Base-by-base conservation (phyloP, 2,329 filamentous ascomycete species). In the Alternaria arborescens region DNA sequence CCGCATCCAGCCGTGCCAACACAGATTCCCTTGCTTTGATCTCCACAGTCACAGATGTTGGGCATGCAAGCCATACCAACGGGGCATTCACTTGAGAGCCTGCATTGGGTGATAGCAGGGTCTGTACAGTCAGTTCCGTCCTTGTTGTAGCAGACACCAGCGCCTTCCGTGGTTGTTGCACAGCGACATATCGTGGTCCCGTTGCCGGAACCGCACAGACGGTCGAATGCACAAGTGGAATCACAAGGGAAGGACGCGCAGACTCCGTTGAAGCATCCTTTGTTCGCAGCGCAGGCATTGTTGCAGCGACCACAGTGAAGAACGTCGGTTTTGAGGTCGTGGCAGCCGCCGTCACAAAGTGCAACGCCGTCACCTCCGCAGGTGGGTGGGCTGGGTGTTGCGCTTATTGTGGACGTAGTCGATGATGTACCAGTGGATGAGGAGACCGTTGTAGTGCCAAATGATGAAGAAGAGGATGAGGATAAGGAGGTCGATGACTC, bases 191-290 rank as follows among this genome's bases (percentile, higher is more conserved):
- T 59, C 22, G 55, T 32, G 3, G 68, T 64, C 12, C 50, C 53
- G n/a, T 62, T 66, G 43, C 57, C 52, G 14, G 61, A 22, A 20
- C 69, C 67, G 65, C 76, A 79, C n/a, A 65, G 47, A 8, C 66
- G 63, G 24, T 68, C 61, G n/a, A 65, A 67, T 11, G 56, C 53
- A 64, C 75, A 78, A 30, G 56, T 57, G 2, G 71, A 74, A 56
- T 76, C 69, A 62, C 76, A 79, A 10, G 69, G 55, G 10, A 56
- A 58, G 2, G 66, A 69, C 8, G 67, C 68, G 60, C 77, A 79
- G 0, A 77, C 73, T 16, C 76, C 76, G 57, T 79, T 78, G n/a
- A 67, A 64, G 52, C 77, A 79, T 14, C 55, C 43, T 20, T 60
- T 66, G 6, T 67, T 70, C 3, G 44, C 20, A 3, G 62, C 51